Percentiles rank a stretch among this genome's conserved stretches.
Conservation (phyloP, 129 eudicot genomes). For the Saussurea involucrata region DNA sequence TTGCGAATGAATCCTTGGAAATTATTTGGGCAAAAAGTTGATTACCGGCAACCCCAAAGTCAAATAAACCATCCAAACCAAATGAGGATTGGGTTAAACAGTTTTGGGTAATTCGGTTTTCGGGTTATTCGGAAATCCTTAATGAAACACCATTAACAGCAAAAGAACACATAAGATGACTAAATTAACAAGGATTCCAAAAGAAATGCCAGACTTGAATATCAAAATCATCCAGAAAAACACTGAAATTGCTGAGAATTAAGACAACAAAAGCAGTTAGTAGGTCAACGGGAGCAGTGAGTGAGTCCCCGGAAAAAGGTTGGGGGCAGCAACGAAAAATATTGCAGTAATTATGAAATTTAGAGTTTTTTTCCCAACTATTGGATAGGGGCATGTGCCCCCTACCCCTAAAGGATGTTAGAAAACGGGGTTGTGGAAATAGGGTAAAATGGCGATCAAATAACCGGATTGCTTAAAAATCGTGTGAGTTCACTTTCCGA, state of each 20-base stretch:
- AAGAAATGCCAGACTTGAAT: background rate
- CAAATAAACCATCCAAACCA: background rate
- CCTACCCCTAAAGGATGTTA: background rate
- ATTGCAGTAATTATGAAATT: background rate
- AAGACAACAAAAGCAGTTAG: background rate
- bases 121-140: background rate
- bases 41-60: too few relatives aligned
- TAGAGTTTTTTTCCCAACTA: background rate
- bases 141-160: background rate
- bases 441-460: too few relatives aligned
- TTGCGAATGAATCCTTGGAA: background rate
- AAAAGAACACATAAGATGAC: background rate
- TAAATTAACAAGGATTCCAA: background rate
- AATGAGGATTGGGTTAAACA: too few relatives aligned
- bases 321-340: background rate
- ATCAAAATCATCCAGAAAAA: background rate
- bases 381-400: background rate
- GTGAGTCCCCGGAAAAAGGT: background rate
- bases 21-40: too few relatives aligned
- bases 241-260: background rate
- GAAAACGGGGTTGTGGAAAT: too few relatives aligned
- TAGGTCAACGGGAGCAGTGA: background rate
- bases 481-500: too few relatives aligned
- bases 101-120: too few relatives aligned
- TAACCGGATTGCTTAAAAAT: too few relatives aligned